Evolutionary conservation across 495 filamentous ascomycete genomes (phyloP), one percentile per base, ranked within the genome.

Genomic region (Xylaria palmicola): DNA sequence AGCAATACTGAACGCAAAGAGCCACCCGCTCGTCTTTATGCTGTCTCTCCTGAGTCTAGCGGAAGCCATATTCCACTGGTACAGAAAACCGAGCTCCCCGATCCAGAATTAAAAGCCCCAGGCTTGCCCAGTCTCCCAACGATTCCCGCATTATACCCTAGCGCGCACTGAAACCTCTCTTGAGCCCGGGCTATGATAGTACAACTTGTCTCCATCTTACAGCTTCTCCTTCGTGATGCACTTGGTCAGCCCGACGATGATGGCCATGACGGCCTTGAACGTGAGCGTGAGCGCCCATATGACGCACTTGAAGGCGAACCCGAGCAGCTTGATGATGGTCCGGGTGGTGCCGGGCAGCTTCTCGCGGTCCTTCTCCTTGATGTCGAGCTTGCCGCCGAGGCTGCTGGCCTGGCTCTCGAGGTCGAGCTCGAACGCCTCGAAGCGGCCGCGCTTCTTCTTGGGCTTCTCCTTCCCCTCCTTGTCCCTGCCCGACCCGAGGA

Each of bases 401-500:
- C 75, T 79, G 22, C 73, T 77, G 0, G 67, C 69, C 73, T 85
- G 82, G 59, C 80, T 83, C 69, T 83, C 82, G 10, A 85, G 62
- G 56, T 85, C 82, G 8, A 85, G 73, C 66, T 85, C 82, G 56
- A 83, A 85, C 62, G 79, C 77, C 63, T 82, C 81, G 52, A 83
- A 68, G 17, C 67, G 73, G 9, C 70, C 59, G 27, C 62, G 65
- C 61, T 73, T 77, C 69, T 77, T 76, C 41, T 62, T 60, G 20
- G 49, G 22, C 26, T 65, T 68, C 45, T 62, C 26, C 12, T 49
- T 44, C 7, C 20, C 49, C 19, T 68, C 59, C 26, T 66, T 58
- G 27, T 62, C 49, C 30, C 47, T 57, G 41, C 29, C 13, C 2
- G 47, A 26, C 44, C 51, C 30, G 4, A 65, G 56, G 52, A 66